Evolutionary conservation across 805 yeast species (phyloP), one percentile per base, ranked within the genome.

Genomic region (Candida coquimbonensis): DNA sequence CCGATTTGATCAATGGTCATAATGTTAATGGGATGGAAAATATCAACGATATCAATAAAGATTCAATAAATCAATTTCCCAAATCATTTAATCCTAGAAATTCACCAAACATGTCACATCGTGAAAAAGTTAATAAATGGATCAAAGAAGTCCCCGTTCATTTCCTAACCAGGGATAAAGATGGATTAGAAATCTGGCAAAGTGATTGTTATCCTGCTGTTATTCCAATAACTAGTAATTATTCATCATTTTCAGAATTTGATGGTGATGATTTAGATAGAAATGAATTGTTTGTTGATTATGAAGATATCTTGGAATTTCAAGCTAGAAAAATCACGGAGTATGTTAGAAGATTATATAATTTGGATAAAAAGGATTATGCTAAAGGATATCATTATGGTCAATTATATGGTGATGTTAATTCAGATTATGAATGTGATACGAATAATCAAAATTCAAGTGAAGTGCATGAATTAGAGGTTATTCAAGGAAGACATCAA

Each of bases 71-170:
- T 21, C 31, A 29, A 29, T 29, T 29, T 11, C 31, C 83, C 1
- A 49, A 65, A 1, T 55, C 57, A 13, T 83, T 84, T 56, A 73
- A 82, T 48, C 91, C 91, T 12, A 69, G 87, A 55, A 63, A 63
- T 29, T 78, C 80, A 3, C 65, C 73, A 9, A 80, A 78, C 59
- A 83, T 85, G 89, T 71, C 79, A 1, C 75, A 72, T 50, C 67
- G 63, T 40, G 91, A 85, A 54, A 85, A 84, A 54, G 85, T 85
- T 1, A 68, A 69, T 35, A 64, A 60, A 7, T 85, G 93, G 93
- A 73, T 85, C 33, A 64, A 66, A 4, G 68, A 70, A 27, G 72
- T 85, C 4, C 90, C 90, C 1, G 57, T 70, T 9, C 69, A 63
- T 42, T 56, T 64, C 0, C 50, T 61, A 17, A 56, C 42, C 6